Evolutionary conservation across 106 monocot genomes (phyloP).

Genomic region (Agapanthus africanus): DNA sequence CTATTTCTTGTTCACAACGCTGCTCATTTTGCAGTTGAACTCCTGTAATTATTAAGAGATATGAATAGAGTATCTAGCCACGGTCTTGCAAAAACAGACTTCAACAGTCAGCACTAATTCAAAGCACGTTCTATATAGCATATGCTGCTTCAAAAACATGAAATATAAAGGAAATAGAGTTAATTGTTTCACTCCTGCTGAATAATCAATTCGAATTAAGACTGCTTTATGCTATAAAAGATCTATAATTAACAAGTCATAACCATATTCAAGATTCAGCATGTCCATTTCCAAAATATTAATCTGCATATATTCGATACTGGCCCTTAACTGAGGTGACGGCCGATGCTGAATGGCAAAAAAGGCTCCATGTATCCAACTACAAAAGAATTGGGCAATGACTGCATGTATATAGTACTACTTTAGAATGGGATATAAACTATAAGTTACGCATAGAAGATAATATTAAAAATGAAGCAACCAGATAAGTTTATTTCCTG

Average conservation of each 20-base stretch:
- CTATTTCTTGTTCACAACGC: slow-evolving; percentile 85
- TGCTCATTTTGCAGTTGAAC: slow-evolving; percentile 75
- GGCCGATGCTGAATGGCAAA: neutral
- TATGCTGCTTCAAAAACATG: neutral
- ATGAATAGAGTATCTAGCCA: neutral
- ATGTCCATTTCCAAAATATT: neutral
- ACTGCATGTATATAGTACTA: neutral
- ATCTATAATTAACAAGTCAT: neutral
- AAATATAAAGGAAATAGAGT: neutral
- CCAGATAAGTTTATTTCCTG: neutral
- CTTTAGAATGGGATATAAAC: neutral
- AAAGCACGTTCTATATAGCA: neutral
- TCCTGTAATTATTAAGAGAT: slow-evolving; percentile 26
- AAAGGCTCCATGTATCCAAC: neutral
- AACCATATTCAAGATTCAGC: neutral
- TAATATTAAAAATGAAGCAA: neutral
- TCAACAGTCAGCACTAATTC: neutral
- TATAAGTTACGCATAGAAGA: neutral
- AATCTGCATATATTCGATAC: neutral
- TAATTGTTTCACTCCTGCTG: too few relatives aligned
- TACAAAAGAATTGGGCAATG: neutral
- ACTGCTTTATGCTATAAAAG: neutral
- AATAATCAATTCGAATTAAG: neutral
- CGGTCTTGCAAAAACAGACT: neutral
- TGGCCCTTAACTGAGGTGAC: neutral